phyloP scores from a whole-genome alignment of 139 green algal species.

The Chlorella sp. region DNA sequence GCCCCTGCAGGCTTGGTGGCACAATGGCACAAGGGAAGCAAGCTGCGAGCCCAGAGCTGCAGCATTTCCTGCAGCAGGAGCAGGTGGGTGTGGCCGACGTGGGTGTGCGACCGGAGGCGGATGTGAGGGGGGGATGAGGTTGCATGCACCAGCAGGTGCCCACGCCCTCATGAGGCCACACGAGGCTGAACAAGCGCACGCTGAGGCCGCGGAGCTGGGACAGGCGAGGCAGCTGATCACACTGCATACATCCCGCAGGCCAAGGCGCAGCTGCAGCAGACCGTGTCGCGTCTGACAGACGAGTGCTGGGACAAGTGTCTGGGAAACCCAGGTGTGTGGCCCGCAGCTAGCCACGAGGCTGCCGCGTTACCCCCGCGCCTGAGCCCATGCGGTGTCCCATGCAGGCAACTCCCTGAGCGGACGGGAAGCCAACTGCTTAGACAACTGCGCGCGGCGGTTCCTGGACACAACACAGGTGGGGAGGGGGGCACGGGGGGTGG shows the following conservation, averaged over 20 bases:
- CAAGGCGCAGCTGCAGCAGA: constrained; percentile 48
- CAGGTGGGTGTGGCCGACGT: no score
- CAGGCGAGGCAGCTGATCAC: no score
- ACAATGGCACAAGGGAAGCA: background rate
- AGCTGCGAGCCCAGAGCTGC: constrained; percentile 2
- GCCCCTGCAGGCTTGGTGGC: background rate
- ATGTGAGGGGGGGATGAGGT: no score
- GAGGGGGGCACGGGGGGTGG: background rate
- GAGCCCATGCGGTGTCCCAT: background rate
- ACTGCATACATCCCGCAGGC: no score
- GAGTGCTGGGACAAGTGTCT: constrained; percentile 52
- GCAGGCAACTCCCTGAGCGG: constrained; percentile 35
- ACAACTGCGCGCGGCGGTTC: constrained; percentile 48
- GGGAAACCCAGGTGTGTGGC: constrained; percentile 24
- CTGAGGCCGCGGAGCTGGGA: no score
- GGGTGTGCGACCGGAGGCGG: no score
- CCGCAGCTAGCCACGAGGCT: background rate
- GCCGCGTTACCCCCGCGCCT: background rate
- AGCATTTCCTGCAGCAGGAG: constrained; percentile 24
- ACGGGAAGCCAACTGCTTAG: constrained; percentile 40
- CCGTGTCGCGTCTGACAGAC: constrained; percentile 45
- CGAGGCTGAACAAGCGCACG: no score
- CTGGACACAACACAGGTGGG: constrained; percentile 40
- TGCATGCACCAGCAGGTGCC: no score
- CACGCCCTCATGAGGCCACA: no score